Evolutionary conservation across 2,329 filamentous ascomycete species (phyloP), one percentile per base, ranked within the genome.

Genomic region (Pseudonectria foliicola): DNA sequence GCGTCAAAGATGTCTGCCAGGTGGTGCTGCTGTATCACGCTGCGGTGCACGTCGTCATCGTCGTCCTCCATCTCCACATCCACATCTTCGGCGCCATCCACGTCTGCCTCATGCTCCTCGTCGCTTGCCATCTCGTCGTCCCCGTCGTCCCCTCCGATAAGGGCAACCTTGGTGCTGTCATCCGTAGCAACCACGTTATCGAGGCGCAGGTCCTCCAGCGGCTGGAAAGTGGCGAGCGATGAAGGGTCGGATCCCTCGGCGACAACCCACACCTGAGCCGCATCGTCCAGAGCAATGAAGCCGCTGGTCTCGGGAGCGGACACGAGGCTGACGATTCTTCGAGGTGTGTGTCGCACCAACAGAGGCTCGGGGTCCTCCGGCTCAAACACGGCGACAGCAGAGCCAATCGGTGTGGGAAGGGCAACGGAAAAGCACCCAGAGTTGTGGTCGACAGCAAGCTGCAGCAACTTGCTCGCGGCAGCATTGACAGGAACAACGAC

Each of bases 271-370:
- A 94, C 67, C 50, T 85, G 81, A 11, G 86, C 85, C 1, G 76
- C 70, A n/a, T 81, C 72, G 55, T 94, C 87, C 6, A 95, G 61
- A 8, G 82, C 64, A 26, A 92, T 65, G 56, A 86, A 95, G 4
- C 87, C 86, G 29, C 76, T 78, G 2, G 77, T 75, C 13, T 70
- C 70, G 10, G 72, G 66, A 13, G 76, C 71, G 3, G 85, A 71
- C 3, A 86, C 64, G 2, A 95, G 60, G 10, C 81, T 77, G 14
- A 82, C 75, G 10, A 87, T 74, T 14, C 76, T 63, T 37, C 71
- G 67, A 3, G 74, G 65, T 8, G 75, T 72, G 18, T 63, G 66
- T 42, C 76, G 66, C 48, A 78, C 63, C 27, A 78, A 71, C 24
- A 85, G 59, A 10, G 81, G 73, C 35, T 75, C 64, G 7, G 73